Evolutionary conservation across 306 rosid species (phyloP), one percentile per base, ranked within the genome.

Genomic region (Castanea mollissima): DNA sequence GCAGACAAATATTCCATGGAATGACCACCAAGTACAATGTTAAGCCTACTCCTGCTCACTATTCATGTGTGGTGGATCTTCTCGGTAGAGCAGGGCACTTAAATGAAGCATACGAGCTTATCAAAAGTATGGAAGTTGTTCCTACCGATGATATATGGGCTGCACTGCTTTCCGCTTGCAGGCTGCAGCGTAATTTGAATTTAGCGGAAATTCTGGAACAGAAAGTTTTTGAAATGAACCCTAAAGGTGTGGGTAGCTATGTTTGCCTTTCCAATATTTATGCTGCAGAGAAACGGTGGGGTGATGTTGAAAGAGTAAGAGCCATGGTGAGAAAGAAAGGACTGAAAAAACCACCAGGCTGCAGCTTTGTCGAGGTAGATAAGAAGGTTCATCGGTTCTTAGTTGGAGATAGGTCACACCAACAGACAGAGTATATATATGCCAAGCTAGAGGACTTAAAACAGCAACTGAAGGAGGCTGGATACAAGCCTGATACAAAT

Each of bases 191-290:
- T 19, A 85, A 88, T 72, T 80, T 90, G 55, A 84, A 85, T 81
- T 65, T 90, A 82, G 92, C 85, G 0, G 91, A 85, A 78, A 87
- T 80, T 71, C 77, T 89, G n/a, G 90, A 89, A 2, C 84, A 87
- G 38, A 88, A 83, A 69, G 73, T 86, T 78, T 88, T 85, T 69
- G 89, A 79, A 83, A 70, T 87, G 80, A 80, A 83, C 76, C 94
- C 91, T 60, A 76, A 81, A 27, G 79, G 79, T 71, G 90, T 84
- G 64, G 85, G 95, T 69, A 80, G 90, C 52, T 88, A 85, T 82
- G 78, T 87, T 83, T 91, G 86, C 77, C 93, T 87, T 79, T 91
- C 96, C 79, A 86, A 91, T 85, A 77, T 89, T 64, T 89, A 89
- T 79, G 91, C 95, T 44, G 83, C 90, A 27, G 84, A 74, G 81